Base-by-base conservation (phyloP, 805 yeast species). In the Tetrapisispora taiwanensis region DNA sequence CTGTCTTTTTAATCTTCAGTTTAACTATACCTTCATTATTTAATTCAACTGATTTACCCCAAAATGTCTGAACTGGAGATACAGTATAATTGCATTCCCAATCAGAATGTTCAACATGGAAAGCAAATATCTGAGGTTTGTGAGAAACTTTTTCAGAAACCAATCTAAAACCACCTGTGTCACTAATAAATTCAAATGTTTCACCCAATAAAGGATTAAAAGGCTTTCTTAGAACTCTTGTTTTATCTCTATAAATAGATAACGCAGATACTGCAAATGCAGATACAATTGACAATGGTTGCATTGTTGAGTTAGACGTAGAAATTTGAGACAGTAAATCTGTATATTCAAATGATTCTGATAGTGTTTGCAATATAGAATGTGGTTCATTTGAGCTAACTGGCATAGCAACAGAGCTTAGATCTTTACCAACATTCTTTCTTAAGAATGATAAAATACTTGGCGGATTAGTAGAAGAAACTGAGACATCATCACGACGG, bases 121-220 rank as follows among this genome's bases (percentile, higher is more conserved):
- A 69, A 1, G 97, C 96, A 67, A 88, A 78, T 2, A 89, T 76
- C 33, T 59, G 66, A 2, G 98, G 98, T 45, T 85, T 76, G 56
- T 92, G 98, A 27, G 77, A 64, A 17, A 92, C 95, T 58, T 92
- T 92, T 60, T 92, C 98, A 15, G 86, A 72, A 5, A 92, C 52
- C 35, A 84, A 61, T 52, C 97, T 68, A 51, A 81, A 72, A 0
- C 89, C 89, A 41, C 74, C 64, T 55, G 86, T 95, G 48, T 87
- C 95, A 34, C 95, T 73, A 1, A 87, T 92, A 36, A 86, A 69
- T 63, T 92, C 98, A 62, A 65, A 92, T 0, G 97, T 89, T 60
- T 92, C 98, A 18, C 97, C 97, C 17, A 92, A 67, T 42, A 92
- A 69, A 9, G 98, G 97, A 59, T 88, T 92, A 66, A 92, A 92